Base-by-base conservation (phyloP, 495 filamentous ascomycete genomes). In the Parathielavia hyrcaniae region DNA sequence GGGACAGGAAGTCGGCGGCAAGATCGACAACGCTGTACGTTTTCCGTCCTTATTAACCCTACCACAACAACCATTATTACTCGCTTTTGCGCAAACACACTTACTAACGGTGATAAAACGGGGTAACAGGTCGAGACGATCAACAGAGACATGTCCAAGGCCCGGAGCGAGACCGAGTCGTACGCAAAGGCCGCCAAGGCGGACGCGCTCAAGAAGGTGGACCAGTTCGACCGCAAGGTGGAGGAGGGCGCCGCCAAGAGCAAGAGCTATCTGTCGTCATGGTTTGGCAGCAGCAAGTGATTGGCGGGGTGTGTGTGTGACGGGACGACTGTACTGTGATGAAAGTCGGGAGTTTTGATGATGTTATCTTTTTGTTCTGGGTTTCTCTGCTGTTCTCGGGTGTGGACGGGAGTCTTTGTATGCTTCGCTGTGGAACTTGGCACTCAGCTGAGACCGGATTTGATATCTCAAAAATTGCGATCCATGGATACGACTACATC, bases 241-340 rank as follows among this genome's bases (percentile, higher is more conserved):
- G 88, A 90, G 75, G 76, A 85, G 62, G 83, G 84, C 63, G 82
- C 90, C 13, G 70, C 82, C 8, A 87, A 92, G 70, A 86, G 89
- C 11, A 95, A 95, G 82, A 80, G 83, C 52, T 81, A 81, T 19
- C 71, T 93, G 57, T 85, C 84, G 30, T 82, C 85, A 53, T 96
- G 90, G 90, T 91, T 95, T 61, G 84, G 88, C 36, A 81, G 88
- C 36, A 81, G 84, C 69, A 87, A 82, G 66, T 76, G 62, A 34
- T 17, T 17, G 26, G 14, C 26, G 26, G 23, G n/a, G n/a, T n/a
- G n/a, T n/a, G n/a, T n/a, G 16, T n/a, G 30, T 30, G 11, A 6
- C 8, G 2, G 9, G 23, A 12, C 5, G 16, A 49, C 6, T 20
- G 17, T 32, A 14, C 35, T 30, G 26, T 30, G 10, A 38, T 32